Evolutionary conservation across 495 filamentous ascomycete genomes (phyloP), one percentile per base, ranked within the genome.

Genomic region (Podospora australis): DNA sequence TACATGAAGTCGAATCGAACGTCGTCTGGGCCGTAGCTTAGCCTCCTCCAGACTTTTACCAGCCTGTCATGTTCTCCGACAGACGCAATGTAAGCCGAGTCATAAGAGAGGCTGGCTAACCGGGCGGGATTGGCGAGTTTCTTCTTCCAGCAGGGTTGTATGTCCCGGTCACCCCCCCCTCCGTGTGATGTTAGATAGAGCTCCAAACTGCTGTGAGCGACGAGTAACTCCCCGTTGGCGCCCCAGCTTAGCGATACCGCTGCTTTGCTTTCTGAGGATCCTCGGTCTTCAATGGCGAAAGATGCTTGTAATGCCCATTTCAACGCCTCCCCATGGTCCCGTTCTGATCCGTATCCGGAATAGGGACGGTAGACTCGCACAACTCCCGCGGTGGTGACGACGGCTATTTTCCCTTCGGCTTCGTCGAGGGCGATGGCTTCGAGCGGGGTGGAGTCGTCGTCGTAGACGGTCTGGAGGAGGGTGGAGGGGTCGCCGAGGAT

Each of bases 1-100:
- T 99, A 99, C 4, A 81, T 79, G 58, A 90, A 87, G 56, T 97
- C 92, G 63, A 96, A 96, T 24, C 86, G 79, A 19, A 86, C 85
- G 56, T 91, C 86, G 50, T 86, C 82, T 9, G 80, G 77, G 14
- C 87, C 88, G 64, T 88, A 95, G n/a, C 84, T 86, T 16, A 94
- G 68, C 52, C 91, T 75, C 51, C 88, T 79, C 92, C 92, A 99
- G 59, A 97, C 77, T 67, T 97, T 99, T 40, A 91, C 80, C 17
- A 97, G 70, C 32, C 84, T 77, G 60, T 97, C 92, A 60, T 87
- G 81, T 39, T 70, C 69, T 25, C 88, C 88, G 7, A 88, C 80
- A 3, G 88, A 89, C 9, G 90, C 90, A 28, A 96, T 85, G 24
- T 95, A 77, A 6, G 80, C 79, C 16, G 85, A 88, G 62, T 96